A percentile compares a stretch with the other conserved stretches of the same genome.
These are phyloP conservation scores for Vaccinium corymbosum DNA, from an alignment of 148 eudicot species.

Conservation along the genomic window DNA sequence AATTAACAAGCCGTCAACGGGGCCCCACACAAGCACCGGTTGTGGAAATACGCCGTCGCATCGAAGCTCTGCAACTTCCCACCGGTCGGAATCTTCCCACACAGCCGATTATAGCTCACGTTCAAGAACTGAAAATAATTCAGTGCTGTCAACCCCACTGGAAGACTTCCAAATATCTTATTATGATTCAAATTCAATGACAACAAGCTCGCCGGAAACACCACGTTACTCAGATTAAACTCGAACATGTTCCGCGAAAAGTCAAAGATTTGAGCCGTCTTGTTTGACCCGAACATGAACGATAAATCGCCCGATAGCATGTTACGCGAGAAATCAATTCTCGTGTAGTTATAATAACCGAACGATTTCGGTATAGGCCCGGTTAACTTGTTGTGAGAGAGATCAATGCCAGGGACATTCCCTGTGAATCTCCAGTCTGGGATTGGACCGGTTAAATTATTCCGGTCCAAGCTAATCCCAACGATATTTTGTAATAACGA, in stretches of 20 bases:
- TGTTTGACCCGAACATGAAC: conserved; percentile 42
- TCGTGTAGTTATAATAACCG: conserved; percentile 25
- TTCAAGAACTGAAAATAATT: conserved; percentile 16
- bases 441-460: conserved; percentile 44
- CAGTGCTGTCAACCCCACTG: conserved; percentile 22
- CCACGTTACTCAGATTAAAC: conserved; percentile 36
- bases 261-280: conserved; percentile 14
- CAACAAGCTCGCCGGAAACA: conserved; percentile 22
- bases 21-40: no score
- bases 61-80: conserved; percentile 23
- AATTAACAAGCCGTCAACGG: no score
- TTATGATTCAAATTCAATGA: conserved; percentile 45
- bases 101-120: conserved; percentile 37
- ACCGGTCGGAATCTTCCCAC: conserved; percentile 38
- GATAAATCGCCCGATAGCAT: conserved; percentile 36
- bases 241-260: conserved; percentile 33
- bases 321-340: conserved; percentile 31
- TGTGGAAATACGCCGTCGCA: no score
- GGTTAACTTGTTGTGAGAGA: conserved; percentile 37
- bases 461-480: conserved; percentile 28
- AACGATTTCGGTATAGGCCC: conserved; percentile 43
- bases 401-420: conserved; percentile 4
- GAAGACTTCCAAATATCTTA: conserved; percentile 33
- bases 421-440: conserved; percentile 19
- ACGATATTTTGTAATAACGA: conserved; percentile 24